These are phyloP conservation scores for Diutina rugosa DNA, from an alignment of 1,139 yeast genomes.

Conservation along the genomic window DNA sequence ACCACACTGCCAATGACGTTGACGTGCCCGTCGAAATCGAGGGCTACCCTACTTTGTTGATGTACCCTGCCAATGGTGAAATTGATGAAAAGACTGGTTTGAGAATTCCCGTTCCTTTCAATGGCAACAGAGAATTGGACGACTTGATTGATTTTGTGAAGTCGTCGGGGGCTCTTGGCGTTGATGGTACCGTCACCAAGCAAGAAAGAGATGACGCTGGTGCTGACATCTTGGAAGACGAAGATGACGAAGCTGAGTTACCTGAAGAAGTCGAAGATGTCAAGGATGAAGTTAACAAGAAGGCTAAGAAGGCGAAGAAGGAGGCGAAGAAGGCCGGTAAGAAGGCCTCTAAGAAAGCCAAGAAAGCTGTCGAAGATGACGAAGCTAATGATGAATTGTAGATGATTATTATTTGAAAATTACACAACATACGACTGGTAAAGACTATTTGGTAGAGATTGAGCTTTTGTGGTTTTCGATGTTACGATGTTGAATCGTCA, in stretches of 20 bases:
- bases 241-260: neutral
- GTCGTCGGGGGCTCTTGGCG: slow-evolving; percentile 41
- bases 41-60: slow-evolving; percentile 89
- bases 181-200: slow-evolving; percentile 26
- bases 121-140: slow-evolving; percentile 67
- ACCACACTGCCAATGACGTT: slow-evolving; percentile 84
- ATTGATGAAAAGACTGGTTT: slow-evolving; percentile 40
- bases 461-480: too few relatives aligned
- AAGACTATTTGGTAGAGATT: too few relatives aligned
- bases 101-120: slow-evolving; percentile 54
- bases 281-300: neutral
- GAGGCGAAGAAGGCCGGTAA: neutral
- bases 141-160: slow-evolving; percentile 58
- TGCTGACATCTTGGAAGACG: neutral
- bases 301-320: neutral
- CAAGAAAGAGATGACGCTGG: neutral
- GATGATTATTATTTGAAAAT: neutral
- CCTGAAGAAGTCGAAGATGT: neutral
- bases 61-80: slow-evolving; percentile 83
- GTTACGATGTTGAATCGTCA: too few relatives aligned
- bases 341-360: slow-evolving; percentile 7
- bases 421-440: neutral
- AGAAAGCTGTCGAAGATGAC: slow-evolving; percentile 5
- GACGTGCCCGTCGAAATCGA: slow-evolving; percentile 50
- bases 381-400: slow-evolving; percentile 4